phyloP scores from a whole-genome alignment of 2,329 filamentous ascomycete species.

The Lachnellula cervina region DNA sequence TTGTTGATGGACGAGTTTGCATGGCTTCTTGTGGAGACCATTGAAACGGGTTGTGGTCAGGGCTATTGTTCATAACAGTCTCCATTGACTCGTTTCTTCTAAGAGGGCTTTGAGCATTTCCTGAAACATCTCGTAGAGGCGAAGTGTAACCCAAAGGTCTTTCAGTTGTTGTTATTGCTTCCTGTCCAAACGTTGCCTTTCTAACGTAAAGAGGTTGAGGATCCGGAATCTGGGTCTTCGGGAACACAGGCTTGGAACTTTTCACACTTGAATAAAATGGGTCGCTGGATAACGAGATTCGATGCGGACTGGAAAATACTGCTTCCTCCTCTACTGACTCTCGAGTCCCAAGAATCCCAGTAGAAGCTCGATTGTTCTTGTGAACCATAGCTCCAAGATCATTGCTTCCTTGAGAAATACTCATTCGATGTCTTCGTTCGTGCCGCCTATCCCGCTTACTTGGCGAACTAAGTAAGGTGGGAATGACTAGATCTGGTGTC shows the following conservation, averaged over 20 bases:
- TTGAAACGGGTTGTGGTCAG: conserved; percentile 23
- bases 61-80: background rate
- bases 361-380: conserved; percentile 13
- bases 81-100: conserved; percentile 2
- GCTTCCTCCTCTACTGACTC: background rate
- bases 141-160: conserved; percentile 11
- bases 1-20: conserved; percentile 5
- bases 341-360: conserved; percentile 2
- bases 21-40: conserved; percentile 25
- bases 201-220: conserved; percentile 21
- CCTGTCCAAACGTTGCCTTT: conserved; percentile 25
- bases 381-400: conserved; percentile 9
- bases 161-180: conserved; percentile 11
- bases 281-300: conserved; percentile 16
- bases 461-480: conserved; percentile 21
- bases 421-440: conserved; percentile 11
- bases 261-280: conserved; percentile 22
- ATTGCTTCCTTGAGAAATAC: conserved; percentile 3
- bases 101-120: conserved; percentile 14
- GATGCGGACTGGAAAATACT: conserved; percentile 2
- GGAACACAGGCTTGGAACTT: conserved; percentile 14
- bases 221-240: conserved; percentile 7
- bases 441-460: conserved; percentile 14
- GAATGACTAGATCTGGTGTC: conserved; percentile 20
- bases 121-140: conserved; percentile 20